phyloP scores from a whole-genome alignment of 2,329 filamentous ascomycete species.

The Penicillium sp. region DNA sequence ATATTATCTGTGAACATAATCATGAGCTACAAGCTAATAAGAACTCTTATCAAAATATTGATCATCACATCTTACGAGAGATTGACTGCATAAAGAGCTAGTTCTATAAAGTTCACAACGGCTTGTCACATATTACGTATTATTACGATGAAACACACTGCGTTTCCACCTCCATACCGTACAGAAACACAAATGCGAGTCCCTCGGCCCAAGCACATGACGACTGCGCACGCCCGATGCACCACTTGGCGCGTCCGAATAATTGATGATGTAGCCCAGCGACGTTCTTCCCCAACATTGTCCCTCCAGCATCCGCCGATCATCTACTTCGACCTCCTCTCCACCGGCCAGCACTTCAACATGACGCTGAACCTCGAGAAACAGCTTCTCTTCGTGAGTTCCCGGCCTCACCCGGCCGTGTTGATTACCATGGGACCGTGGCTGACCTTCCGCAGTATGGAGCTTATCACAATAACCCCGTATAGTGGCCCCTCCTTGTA shows the following conservation, averaged over 20 bases:
- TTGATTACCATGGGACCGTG: slow-evolving; percentile 8
- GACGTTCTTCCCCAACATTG: slow-evolving; percentile 16
- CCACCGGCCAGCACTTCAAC: slow-evolving; percentile 14
- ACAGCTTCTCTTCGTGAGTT: slow-evolving; percentile 68
- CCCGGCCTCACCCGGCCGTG: slow-evolving; percentile 20
- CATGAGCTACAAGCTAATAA: neutral
- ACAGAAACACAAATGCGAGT: slow-evolving; percentile 14
- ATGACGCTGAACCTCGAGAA: slow-evolving; percentile 68
- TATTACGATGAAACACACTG: slow-evolving; percentile 7
- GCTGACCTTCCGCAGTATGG: slow-evolving; percentile 61
- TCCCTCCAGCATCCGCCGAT: slow-evolving; percentile 11
- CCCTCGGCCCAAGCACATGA: slow-evolving; percentile 29
- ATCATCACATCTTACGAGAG: neutral
- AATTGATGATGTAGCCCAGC: slow-evolving; percentile 23
- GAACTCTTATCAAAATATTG: neutral
- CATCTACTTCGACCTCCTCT: slow-evolving; percentile 7
- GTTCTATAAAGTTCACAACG: neutral
- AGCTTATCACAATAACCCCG: slow-evolving; percentile 68
- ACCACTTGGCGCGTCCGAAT: slow-evolving; percentile 26
- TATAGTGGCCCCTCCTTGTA: slow-evolving; percentile 43
- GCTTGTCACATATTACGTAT: neutral
- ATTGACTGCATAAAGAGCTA: neutral
- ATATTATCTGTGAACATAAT: neutral
- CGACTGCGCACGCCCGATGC: slow-evolving; percentile 13
- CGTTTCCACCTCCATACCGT: slow-evolving; percentile 7